Conservation (phyloP, 2,329 filamentous ascomycete genomes). For the Hymenoscyphus salicellus region DNA sequence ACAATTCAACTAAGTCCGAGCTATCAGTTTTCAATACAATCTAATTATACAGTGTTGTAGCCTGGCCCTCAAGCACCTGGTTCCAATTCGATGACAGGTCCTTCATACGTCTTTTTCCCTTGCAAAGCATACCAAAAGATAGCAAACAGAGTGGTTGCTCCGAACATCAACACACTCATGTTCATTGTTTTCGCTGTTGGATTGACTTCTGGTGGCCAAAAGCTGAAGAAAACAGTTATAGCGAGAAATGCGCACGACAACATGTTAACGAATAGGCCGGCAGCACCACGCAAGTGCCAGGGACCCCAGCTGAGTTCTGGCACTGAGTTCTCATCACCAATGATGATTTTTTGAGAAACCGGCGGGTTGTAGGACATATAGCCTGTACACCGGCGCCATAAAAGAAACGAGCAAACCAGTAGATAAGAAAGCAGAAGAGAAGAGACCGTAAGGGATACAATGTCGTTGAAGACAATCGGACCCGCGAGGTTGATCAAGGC, state of each 20-base stretch:
- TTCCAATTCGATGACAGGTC: conserved; percentile 4
- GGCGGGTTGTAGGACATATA: conserved; percentile 4
- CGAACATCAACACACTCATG: conserved; percentile 1
- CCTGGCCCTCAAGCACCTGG: neutral
- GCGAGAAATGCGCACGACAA: conserved; percentile 3
- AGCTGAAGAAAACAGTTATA: conserved; percentile 7
- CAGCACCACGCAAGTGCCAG: conserved; percentile 1
- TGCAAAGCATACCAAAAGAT: conserved; percentile 1
- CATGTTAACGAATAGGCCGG: neutral
- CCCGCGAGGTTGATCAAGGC: conserved; percentile 17
- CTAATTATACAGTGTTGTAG: neutral
- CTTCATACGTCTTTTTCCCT: conserved; percentile 1
- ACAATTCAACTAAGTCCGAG: too few relatives aligned
- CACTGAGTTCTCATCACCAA: neutral
- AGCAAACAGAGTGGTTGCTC: neutral
- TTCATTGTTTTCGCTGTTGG: conserved; percentile 2
- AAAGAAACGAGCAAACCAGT: conserved; percentile 26
- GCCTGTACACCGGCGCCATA: conserved; percentile 27
- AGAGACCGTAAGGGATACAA: conserved; percentile 10
- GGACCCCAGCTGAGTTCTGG: conserved; percentile 4
- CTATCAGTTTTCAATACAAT: neutral
- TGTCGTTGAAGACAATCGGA: conserved; percentile 15
- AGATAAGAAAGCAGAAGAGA: conserved; percentile 12
- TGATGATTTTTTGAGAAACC: neutral
- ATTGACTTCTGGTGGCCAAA: conserved; percentile 1